Evolutionary conservation across 2,329 filamentous ascomycete species (phyloP), one percentile per base, ranked within the genome.

Genomic region (Cryphonectria radicalis): DNA sequence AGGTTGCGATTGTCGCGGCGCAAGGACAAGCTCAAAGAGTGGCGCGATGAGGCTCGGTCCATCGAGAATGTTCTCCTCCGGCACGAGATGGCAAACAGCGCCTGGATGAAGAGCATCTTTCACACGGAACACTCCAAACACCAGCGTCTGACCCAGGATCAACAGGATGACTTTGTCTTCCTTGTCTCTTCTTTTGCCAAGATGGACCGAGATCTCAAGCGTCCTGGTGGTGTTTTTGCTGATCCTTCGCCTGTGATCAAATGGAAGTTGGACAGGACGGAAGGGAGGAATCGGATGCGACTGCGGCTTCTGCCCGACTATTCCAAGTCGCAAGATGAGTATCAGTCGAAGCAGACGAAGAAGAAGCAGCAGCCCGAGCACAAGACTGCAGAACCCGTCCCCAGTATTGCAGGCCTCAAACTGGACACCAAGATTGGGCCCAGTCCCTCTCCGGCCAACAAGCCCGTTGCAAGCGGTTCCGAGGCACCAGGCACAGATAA

Each of bases 91-190:
- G 92, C 93, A 0, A 95, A 96, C 70, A 91, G 89, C 57, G 91
- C 95, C 72, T 99, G 95, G 96, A 92, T 95, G 84, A 94, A 95
- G 76, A 98, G 97, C 76, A 97, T 99, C 57, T 96, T 95, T 80
- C 91, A 92, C 65, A 94, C 95, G 0, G 96, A 99, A 79, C 92
- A 96, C 75, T 89, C 95, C 78, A 98, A 97, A 79, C 92, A 97
- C 74, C 95, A 98, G 79, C 88, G 96, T 73, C 87, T 93, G 22
- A 83, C 94, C 68, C 96, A 99, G 80, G 97, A 99, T 77, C 93
- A 97, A 77, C 94, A 98, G 76, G 96, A 99, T 78, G 95, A 95
- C 77, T 87, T 93, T 71, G 86, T 88, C 0, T 98, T 94, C 78
- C 88, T 97, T 73, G 89, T 89, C 59, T 90, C 92, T 0, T 88